These are phyloP conservation scores for Phytophthora melonis DNA, from an alignment of 352 stramenopile genomes.

Conservation along the genomic window DNA sequence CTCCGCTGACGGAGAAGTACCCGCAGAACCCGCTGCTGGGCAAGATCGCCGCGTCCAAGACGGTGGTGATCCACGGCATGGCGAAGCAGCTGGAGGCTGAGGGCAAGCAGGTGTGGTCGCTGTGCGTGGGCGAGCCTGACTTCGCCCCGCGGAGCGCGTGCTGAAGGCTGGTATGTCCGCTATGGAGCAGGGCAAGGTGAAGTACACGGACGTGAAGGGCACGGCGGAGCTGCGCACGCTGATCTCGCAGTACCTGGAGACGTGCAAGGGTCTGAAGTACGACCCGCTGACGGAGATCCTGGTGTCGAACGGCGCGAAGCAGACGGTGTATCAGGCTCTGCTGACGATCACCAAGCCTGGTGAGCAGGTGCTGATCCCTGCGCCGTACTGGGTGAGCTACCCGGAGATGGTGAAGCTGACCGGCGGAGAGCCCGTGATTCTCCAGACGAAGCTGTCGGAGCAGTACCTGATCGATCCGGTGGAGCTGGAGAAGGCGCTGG, in stretches of 20 bases:
- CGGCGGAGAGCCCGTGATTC: slow-evolving; percentile 89
- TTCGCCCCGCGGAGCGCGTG: slow-evolving; percentile 91
- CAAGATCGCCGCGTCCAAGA: slow-evolving; percentile 91
- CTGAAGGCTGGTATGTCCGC: slow-evolving; percentile 89
- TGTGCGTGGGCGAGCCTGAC: slow-evolving; percentile 96
- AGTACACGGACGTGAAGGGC: slow-evolving; percentile 96
- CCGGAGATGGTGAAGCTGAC: slow-evolving; percentile 96
- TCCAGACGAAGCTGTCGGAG: slow-evolving; percentile 92
- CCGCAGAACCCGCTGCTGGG: slow-evolving; percentile 84
- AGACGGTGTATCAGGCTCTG: slow-evolving; percentile 94
- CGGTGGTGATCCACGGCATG: slow-evolving; percentile 94
- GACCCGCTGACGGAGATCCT: slow-evolving; percentile 92
- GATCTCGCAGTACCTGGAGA: slow-evolving; percentile 92
- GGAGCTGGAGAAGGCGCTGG: slow-evolving; percentile 79
- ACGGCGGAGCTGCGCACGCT: slow-evolving; percentile 87
- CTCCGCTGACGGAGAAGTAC: slow-evolving; percentile 62
- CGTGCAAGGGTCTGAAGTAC: slow-evolving; percentile 93
- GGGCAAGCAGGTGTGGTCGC: slow-evolving; percentile 90
- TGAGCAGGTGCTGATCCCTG: slow-evolving; percentile 96
- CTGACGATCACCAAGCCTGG: slow-evolving; percentile 91
- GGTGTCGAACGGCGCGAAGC: slow-evolving; percentile 97
- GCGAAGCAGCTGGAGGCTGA: slow-evolving; percentile 97
- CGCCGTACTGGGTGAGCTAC: slow-evolving; percentile 98
- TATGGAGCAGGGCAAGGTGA: slow-evolving; percentile 84
- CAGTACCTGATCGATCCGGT: slow-evolving; percentile 92